Base-by-base conservation (phyloP, 352 stramenopile genomes). In the Pythium sukuiense region DNA sequence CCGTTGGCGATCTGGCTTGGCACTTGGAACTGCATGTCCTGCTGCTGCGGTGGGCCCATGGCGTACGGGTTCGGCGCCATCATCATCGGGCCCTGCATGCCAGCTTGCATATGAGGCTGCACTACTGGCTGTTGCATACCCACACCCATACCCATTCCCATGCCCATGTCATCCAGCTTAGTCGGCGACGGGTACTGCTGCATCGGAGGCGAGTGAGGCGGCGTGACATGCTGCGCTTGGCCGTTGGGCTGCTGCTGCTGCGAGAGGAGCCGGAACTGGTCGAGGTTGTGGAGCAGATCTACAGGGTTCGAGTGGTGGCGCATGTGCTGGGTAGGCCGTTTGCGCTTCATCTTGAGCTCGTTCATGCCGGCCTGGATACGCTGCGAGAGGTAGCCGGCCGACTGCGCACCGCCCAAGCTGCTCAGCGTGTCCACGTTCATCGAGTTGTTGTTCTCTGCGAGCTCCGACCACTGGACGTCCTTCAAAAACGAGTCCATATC, bases 311-410 rank as follows among this genome's bases (percentile, higher is more conserved):
- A 90, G 76, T 89, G 81, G 61, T 87, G 77, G 3, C 84, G 77
- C 59, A 73, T 69, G 65, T 92, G 84, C 55, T 84, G 73, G 26
- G 61, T 59, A 4, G 83, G 76, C 6, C 84, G 81, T 56, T 92
- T 92, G 45, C 82, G 84, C 64, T 92, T 92, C 82, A 92, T 90
- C 67, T 89, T 87, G 66, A 88, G 75, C 63, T 87, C 79, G 16
- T 89, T 85, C 37, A 89, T 71, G 52, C 77, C 80, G 27, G 81
- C 78, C 43, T 88, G 79, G 46, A 91, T 88, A 46, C 82, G 81
- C 56, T 88, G 81, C 32, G 81, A 77, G 35, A 74, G 81, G 48
- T 84, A 85, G 7, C 70, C 72, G n/a, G 81, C 79, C 12, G 73
- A 72, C 20, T 20, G 41, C 16, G 48, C 46, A 6, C 24, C 30